Conservation (phyloP, 2,329 filamentous ascomycete species). For the Phyllosticta citrichinensis region DNA sequence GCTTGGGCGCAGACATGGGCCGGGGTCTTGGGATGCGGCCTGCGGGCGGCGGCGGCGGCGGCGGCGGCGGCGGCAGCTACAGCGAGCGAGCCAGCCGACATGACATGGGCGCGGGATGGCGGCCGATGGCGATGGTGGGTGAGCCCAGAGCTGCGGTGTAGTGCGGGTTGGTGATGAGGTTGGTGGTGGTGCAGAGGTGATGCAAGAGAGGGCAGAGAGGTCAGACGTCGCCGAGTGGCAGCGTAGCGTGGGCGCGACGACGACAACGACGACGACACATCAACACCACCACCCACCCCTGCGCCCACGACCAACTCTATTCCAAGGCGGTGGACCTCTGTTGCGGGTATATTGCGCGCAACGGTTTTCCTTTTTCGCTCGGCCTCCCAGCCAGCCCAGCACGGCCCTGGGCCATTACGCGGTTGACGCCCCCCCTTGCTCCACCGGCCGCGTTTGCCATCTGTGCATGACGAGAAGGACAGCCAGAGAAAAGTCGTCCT, state of each 20-base stretch:
- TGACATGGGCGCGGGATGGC: background rate
- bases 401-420: background rate
- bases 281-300: background rate
- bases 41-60: background rate
- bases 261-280: background rate
- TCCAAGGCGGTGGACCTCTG: slow-evolving; percentile 1
- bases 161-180: slow-evolving; percentile 2
- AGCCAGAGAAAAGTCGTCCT: background rate
- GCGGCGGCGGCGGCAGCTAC: background rate
- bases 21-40: no score
- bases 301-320: slow-evolving; percentile 5
- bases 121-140: no score
- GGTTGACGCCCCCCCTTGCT: background rate
- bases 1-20: no score
- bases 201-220: background rate
- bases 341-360: slow-evolving; percentile 9
- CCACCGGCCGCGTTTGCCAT: slow-evolving; percentile 7
- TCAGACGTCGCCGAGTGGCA: background rate
- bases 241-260: background rate
- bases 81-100: background rate
- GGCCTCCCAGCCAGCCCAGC: background rate
- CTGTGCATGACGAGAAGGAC: background rate
- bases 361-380: slow-evolving; percentile 6
- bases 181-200: slow-evolving; percentile 4
- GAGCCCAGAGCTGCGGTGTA: slow-evolving; percentile 3